Evolutionary conservation across 2,329 filamentous ascomycete genomes (phyloP).

Genomic region (Colletotrichum sp.): DNA sequence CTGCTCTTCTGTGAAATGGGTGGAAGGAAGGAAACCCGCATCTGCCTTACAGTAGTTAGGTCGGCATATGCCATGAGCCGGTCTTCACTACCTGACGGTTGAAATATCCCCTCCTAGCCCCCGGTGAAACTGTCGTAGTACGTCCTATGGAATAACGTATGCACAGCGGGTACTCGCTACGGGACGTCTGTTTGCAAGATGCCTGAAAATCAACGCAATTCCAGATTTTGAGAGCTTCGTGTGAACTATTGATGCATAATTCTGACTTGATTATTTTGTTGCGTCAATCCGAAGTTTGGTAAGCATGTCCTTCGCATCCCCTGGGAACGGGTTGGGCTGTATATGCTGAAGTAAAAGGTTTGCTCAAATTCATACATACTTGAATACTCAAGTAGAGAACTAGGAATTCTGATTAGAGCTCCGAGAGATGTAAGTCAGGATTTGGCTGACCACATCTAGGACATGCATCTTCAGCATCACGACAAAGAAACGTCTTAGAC

Average conservation of each 20-base stretch:
- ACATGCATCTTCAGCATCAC: neutral
- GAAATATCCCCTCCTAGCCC: neutral
- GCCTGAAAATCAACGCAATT: neutral
- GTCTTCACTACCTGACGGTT: neutral
- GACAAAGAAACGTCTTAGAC: neutral
- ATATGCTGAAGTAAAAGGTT: neutral
- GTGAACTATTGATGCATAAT: neutral
- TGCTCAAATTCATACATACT: neutral
- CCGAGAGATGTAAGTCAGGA: neutral
- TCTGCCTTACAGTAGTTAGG: neutral
- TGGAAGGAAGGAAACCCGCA: neutral
- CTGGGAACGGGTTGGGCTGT: fast-evolving
- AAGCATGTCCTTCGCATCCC: neutral
- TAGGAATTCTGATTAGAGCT: neutral
- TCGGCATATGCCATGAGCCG: neutral
- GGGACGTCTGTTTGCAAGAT: neutral
- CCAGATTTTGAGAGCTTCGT: neutral
- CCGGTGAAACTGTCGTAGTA: neutral
- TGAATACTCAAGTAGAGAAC: neutral
- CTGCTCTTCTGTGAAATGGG: neutral
- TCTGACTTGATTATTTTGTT: neutral
- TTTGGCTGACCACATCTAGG: neutral
- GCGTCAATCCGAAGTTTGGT: neutral
- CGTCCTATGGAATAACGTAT: neutral
- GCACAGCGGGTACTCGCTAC: neutral